Evolutionary conservation across 2,329 filamentous ascomycete genomes (phyloP), one percentile per base, ranked within the genome.

Genomic region (Emericellopsis cladophorae): DNA sequence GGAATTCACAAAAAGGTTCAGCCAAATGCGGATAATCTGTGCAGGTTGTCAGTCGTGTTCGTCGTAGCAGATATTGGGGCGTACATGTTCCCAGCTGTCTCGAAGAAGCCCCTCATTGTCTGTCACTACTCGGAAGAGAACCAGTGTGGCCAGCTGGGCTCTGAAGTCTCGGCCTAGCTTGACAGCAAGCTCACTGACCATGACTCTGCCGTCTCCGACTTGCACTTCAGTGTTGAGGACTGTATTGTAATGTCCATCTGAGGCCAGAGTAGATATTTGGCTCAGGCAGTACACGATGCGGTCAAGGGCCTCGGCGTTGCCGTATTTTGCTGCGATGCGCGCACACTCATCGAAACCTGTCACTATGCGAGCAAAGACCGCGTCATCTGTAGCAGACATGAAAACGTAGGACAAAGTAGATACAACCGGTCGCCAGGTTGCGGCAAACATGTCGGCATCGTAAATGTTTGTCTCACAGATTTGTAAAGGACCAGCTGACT

Each of bases 151-250:
- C 41, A 98, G 69, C 57, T 98, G 90, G 31, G 90, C 90, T 54
- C 89, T 82, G 61, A 93, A 90, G 58, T 98, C 87, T 49, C 90
- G 75, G 33, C 92, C 92, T 54, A 98, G 87, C 55, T 93, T 89
- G 45, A 98, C 92, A 36, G 93, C 90, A 47, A 95, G 79, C 66
- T 96, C 90, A 57, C 90, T 96, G 49, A 98, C 93, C 92, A 98
- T 98, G 42, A 98, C 87, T 53, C 82, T 92, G 59, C 84, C 89
- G 48, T 92, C 84, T 2, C 84, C 86, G 11, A 82, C 87, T 58
- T 96, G 89, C 3, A 98, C 86, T 59, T 96, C 92, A 0, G 93
- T 96, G 55, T 98, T 98, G 23, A 98, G 71, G 9, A 79, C 68
- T 2, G 90, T 98, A 57, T 84, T 95, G 36, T 84, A 84, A 4